Percentiles rank a stretch among this genome's conserved stretches.
Evolutionary conservation across 192 early-diverging fungal genomes (phyloP).

Genomic region (Gaertneriomyces sp.): DNA sequence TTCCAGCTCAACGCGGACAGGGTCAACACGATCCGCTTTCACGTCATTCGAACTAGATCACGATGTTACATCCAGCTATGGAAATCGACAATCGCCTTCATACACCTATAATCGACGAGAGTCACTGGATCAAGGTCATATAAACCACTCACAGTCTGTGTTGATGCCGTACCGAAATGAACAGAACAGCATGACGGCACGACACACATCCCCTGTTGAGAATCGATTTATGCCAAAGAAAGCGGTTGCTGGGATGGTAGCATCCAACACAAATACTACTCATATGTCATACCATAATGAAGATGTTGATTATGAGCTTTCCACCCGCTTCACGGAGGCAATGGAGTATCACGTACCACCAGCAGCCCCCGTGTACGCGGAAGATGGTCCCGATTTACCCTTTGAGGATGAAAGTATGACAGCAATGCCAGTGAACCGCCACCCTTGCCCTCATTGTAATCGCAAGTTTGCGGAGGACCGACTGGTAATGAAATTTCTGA

Average conservation of each 20-base stretch:
- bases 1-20: background rate
- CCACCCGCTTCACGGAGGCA: background rate
- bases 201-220: too few species aligned
- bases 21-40: background rate
- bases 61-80: too few species aligned
- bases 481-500: slow-evolving; percentile 30
- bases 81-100: too few species aligned
- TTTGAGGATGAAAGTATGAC: background rate
- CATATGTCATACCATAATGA: background rate
- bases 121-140: too few species aligned
- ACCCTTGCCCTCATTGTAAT: slow-evolving; percentile 40
- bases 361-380: background rate
- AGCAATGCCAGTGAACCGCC: background rate
- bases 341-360: too few species aligned
- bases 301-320: background rate
- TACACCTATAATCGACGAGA: too few species aligned
- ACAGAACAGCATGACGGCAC: too few species aligned
- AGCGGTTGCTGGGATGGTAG: background rate
- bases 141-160: too few species aligned
- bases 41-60: too few species aligned
- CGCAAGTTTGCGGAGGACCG: slow-evolving; percentile 48
- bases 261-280: background rate
- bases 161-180: too few species aligned
- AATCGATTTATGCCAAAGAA: background rate
- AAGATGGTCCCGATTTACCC: background rate